These are phyloP conservation scores for Fusarium solani-melongenae DNA, from an alignment of 2,329 filamentous ascomycete genomes.

Conservation along the genomic window DNA sequence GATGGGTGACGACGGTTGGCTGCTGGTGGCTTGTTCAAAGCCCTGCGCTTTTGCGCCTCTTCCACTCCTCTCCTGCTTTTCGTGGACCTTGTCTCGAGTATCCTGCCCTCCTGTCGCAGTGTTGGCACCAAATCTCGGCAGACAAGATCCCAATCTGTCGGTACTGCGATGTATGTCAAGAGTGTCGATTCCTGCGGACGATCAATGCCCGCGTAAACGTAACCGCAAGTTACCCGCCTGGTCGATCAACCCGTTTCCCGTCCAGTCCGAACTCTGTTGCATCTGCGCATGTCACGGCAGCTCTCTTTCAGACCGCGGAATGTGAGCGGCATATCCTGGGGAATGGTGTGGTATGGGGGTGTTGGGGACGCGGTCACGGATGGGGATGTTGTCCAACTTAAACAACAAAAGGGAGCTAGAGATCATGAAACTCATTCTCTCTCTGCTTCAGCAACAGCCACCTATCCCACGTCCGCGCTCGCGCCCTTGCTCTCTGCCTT, in stretches of 20 bases:
- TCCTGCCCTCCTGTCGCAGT: background rate
- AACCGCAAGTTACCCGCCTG: background rate
- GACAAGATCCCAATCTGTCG: background rate
- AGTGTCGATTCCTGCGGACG: background rate
- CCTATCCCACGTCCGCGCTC: conserved; percentile 16
- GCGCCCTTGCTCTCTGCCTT: conserved; percentile 33
- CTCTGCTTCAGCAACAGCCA: conserved; percentile 15
- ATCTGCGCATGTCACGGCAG: background rate
- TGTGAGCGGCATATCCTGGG: conserved; percentile 7
- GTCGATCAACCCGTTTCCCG: background rate
- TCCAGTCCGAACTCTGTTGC: background rate
- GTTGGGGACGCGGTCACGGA: conserved; percentile 1
- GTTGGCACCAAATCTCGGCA: background rate
- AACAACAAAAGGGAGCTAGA: conserved; percentile 23
- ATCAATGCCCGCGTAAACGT: background rate
- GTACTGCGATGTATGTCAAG: background rate
- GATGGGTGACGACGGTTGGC: background rate
- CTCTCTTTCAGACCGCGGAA: background rate
- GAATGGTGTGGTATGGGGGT: conserved; percentile 10
- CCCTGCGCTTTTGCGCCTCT: background rate
- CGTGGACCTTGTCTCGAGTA: background rate
- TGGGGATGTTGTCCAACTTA: conserved; percentile 37
- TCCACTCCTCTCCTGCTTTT: background rate
- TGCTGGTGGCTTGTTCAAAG: background rate
- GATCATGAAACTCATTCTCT: conserved; percentile 11